Base-by-base conservation (phyloP, 2,329 filamentous ascomycete species). In the Lizonia empirigonia region DNA sequence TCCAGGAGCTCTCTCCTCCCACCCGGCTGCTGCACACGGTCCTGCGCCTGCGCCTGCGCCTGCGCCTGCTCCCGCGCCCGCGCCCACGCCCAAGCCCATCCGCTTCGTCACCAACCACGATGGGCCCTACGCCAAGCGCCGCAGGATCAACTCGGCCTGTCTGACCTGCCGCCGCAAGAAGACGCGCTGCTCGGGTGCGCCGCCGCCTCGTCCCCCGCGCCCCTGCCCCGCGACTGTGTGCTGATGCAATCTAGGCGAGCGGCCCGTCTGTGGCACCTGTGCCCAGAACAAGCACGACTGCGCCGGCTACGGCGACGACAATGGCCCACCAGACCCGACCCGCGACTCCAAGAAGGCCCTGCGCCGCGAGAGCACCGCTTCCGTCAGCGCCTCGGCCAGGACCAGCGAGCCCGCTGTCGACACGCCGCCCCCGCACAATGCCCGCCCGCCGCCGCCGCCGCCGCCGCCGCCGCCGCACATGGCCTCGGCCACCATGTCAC, bases 161-260 rank as follows among this genome's bases (percentile, higher is more conserved):
- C 51, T 79, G 60, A 79, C 77, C 16, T 80, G 78, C 57, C 69
- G 78, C 7, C 74, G 74, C 58, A 76, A 78, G 54, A 80, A 80
- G 69, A 80, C 78, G 53, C 76, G 77, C 35, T 80, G 78, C 55
- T 77, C 75, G 13, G 76, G 77, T 63, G 64, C 69, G 62, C 15
- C 2, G 8, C 7, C 22, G 7, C n/a, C n/a, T n/a, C n/a, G n/a
- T n/a, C n/a, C n/a, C 23, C 16, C 18, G n/a, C 9, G n/a, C 8
- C n/a, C 15, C 16, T 40, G 29, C 29, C 6, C 2, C 18, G 8
- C n/a, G 6, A 20, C 2, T 18, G 5, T 15, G 29, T 26, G 35
- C 54, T 61, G 49, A 61, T 38, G 5, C 23, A 13, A 3, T 33
- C 3, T 40, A 69, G 70, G 70, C 40, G 72, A 74, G 46, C 70